phyloP scores from a whole-genome alignment of 2,329 filamentous ascomycete genomes.

The Penicillium verrucosum region DNA sequence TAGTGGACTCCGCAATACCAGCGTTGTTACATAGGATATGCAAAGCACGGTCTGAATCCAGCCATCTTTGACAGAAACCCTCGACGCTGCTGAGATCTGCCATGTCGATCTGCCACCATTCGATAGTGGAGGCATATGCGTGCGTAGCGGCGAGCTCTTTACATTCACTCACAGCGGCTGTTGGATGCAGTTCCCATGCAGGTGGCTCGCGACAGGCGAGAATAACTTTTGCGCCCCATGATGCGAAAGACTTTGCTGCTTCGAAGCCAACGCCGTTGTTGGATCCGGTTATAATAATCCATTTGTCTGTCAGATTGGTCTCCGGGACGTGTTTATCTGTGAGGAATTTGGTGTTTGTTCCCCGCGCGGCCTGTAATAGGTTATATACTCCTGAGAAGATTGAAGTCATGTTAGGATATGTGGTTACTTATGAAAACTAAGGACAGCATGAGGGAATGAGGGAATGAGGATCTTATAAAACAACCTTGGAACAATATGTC shows the following conservation, averaged over 20 bases:
- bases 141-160: slow-evolving; percentile 3
- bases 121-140: slow-evolving; percentile 7
- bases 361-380: not conserved
- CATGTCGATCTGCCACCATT: slow-evolving; percentile 18
- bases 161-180: slow-evolving; percentile 9
- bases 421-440: not conserved
- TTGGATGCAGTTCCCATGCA: slow-evolving; percentile 11
- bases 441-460: not conserved
- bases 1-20: not conserved
- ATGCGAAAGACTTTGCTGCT: slow-evolving; percentile 13
- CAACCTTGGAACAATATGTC: not conserved
- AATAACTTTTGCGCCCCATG: slow-evolving; percentile 19
- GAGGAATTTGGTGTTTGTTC: not conserved
- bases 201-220: slow-evolving; percentile 18
- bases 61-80: slow-evolving; percentile 12
- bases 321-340: slow-evolving; percentile 8
- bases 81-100: slow-evolving; percentile 15
- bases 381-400: not conserved
- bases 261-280: slow-evolving; percentile 18
- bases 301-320: slow-evolving; percentile 9
- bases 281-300: slow-evolving; percentile 16
- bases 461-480: not conserved
- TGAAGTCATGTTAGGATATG: not conserved
- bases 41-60: slow-evolving; percentile 7
- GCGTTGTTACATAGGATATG: slow-evolving; percentile 19